Conservation (phyloP, 305 asterid genomes). For the Fraxinus xanthoxyloides region DNA sequence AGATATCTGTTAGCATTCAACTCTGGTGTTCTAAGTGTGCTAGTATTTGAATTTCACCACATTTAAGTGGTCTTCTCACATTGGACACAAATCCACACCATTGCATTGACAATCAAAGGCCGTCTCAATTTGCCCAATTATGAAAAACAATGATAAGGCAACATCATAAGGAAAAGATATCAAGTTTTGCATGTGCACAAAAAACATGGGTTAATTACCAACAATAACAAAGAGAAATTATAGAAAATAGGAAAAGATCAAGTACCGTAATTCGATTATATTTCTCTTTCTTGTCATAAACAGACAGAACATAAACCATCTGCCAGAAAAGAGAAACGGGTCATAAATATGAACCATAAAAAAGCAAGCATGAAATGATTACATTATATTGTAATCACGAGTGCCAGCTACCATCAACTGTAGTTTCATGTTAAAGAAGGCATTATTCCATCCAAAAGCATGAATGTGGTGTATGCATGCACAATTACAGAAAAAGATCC, state of each 20-base stretch:
- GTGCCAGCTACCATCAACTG: neutral
- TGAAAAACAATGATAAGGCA: conserved; percentile 5
- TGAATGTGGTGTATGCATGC: conserved; percentile 3
- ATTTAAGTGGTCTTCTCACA: neutral
- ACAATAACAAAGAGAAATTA: conserved; percentile 9
- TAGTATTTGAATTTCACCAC: conserved; percentile 7
- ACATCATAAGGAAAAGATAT: conserved; percentile 11
- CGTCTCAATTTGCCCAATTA: conserved; percentile 3
- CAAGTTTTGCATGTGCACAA: conserved; percentile 12
- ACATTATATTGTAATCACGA: conserved; percentile 2
- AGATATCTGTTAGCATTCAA: neutral
- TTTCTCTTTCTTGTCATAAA: conserved; percentile 89
- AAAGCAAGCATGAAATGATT: conserved; percentile 16
- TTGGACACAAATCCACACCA: neutral
- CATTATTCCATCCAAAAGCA: conserved; percentile 14
- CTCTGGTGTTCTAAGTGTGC: conserved; percentile 6
- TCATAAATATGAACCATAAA: conserved; percentile 19
- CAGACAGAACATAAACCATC: conserved; percentile 94
- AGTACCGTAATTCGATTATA: conserved; percentile 71
- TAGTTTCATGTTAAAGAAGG: neutral
- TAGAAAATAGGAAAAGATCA: conserved; percentile 16
- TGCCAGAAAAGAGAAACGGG: conserved; percentile 39
- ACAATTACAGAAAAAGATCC: neutral
- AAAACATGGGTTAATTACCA: conserved; percentile 8
- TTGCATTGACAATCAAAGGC: conserved; percentile 12